These are phyloP conservation scores for Dictyostelium brefeldianum DNA, from an alignment of 78 protist genomes.

Conservation along the genomic window DNA sequence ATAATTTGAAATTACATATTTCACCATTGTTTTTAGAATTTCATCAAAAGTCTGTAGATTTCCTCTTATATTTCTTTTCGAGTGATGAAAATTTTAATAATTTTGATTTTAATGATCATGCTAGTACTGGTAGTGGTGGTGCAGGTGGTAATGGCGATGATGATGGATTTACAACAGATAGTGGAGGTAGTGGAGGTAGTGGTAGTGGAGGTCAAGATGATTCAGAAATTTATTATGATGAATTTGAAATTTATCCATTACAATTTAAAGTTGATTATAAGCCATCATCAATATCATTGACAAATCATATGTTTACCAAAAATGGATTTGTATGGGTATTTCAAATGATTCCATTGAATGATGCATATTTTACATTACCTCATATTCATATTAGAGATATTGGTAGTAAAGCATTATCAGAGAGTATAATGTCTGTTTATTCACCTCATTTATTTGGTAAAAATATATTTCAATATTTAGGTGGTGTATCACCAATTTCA, in stretches of 20 bases:
- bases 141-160: not conserved
- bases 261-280: conserved; percentile 53
- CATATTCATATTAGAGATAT: conserved; percentile 4
- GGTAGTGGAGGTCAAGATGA: not conserved
- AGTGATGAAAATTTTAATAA: not conserved
- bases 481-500: conserved; percentile 54
- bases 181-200: not conserved
- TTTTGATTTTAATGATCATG: not conserved
- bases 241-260: conserved; percentile 44
- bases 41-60: conserved; percentile 50
- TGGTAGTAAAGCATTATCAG: conserved; percentile 3
- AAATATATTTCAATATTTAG: conserved; percentile 36
- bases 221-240: conserved; percentile 33
- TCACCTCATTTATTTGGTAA: conserved; percentile 21
- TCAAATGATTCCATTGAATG: conserved; percentile 63
- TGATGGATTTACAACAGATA: not conserved
- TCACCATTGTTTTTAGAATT: conserved; percentile 43
- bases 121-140: not conserved
- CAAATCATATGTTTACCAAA: conserved; percentile 1
- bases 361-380: conserved; percentile 41
- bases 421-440: conserved; percentile 6
- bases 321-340: conserved; percentile 63
- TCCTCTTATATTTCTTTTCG: conserved; percentile 26
- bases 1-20: conserved; percentile 34
- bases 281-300: conserved; percentile 26